Percentiles rank a stretch among this genome's conserved stretches.
Conservation (phyloP, 345 rosid genomes). For the Hibiscus tridactylites region DNA sequence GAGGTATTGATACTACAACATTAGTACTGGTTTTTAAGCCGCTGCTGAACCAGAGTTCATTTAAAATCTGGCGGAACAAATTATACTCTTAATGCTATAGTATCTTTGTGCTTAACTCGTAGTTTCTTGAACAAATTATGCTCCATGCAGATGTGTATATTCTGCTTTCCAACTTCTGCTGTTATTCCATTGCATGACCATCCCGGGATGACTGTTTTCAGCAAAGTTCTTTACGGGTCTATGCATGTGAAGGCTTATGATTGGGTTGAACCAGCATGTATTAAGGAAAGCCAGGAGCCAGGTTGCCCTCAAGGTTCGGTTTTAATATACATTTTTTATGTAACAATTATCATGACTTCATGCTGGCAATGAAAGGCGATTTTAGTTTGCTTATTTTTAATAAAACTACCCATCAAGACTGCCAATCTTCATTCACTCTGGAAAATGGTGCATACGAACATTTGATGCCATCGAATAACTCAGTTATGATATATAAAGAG, state of each 20-base stretch:
- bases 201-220: conserved; percentile 91
- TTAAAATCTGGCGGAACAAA: background rate
- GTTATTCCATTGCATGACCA: conserved; percentile 96
- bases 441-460: background rate
- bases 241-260: conserved; percentile 92
- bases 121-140: background rate
- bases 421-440: background rate
- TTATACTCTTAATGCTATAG: background rate
- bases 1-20: background rate
- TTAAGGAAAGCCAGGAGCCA: conserved; percentile 36
- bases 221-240: conserved; percentile 89
- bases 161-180: conserved; percentile 88
- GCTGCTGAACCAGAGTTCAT: background rate
- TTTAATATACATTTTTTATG: conserved; percentile 8
- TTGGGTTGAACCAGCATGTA: conserved; percentile 79
- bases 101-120: background rate
- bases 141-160: conserved; percentile 78
- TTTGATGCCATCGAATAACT: background rate
- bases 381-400: background rate
- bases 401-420: background rate
- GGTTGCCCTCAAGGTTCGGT: conserved; percentile 37
- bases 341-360: background rate
- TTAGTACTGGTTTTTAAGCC: background rate
- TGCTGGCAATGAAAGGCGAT: background rate
- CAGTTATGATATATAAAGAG: background rate